These are phyloP conservation scores for Leccinum fallax DNA, from an alignment of 1,284 basidiomycete species.

Conservation along the genomic window DNA sequence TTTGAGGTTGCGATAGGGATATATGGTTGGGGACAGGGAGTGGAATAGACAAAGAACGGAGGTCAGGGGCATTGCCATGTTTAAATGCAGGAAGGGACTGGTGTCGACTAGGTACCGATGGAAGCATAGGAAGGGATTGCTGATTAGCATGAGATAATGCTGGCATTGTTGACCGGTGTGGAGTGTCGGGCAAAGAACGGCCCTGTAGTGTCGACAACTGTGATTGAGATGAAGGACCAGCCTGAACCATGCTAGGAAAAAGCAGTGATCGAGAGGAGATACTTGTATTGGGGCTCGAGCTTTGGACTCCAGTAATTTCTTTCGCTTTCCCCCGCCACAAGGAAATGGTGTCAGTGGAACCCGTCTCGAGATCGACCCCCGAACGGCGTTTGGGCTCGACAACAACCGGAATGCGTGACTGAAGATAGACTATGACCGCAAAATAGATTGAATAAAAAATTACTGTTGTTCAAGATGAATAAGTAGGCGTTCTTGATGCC, in stretches of 20 bases:
- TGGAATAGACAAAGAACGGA: constrained; percentile 2
- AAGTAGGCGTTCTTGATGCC: background rate
- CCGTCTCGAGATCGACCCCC: constrained; percentile 23
- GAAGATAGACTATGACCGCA: constrained; percentile 36
- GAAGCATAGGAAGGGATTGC: background rate
- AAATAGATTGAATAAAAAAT: constrained; percentile 42
- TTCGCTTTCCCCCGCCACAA: constrained; percentile 10
- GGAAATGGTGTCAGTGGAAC: constrained; percentile 8
- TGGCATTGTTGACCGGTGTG: constrained; percentile 17
- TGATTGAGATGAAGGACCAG: constrained; percentile 9
- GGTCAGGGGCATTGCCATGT: constrained; percentile 3
- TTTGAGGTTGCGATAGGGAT: constrained; percentile 5
- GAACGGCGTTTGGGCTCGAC: constrained; percentile 14
- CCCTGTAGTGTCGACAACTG: background rate
- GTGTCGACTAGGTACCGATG: constrained; percentile 21
- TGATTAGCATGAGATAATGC: background rate
- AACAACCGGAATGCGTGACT: constrained; percentile 29
- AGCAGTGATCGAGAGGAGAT: constrained; percentile 4
- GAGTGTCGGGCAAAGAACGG: constrained; percentile 3
- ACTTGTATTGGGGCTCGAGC: background rate
- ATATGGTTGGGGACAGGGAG: background rate
- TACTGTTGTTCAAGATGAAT: constrained; percentile 33
- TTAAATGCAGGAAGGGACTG: constrained; percentile 27
- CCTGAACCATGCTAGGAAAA: constrained; percentile 13
- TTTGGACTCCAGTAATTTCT: constrained; percentile 2